Percentiles rank a stretch among this genome's conserved stretches.
Conservation (phyloP, 2,329 filamentous ascomycete genomes). For the Westerdykella sp. region DNA sequence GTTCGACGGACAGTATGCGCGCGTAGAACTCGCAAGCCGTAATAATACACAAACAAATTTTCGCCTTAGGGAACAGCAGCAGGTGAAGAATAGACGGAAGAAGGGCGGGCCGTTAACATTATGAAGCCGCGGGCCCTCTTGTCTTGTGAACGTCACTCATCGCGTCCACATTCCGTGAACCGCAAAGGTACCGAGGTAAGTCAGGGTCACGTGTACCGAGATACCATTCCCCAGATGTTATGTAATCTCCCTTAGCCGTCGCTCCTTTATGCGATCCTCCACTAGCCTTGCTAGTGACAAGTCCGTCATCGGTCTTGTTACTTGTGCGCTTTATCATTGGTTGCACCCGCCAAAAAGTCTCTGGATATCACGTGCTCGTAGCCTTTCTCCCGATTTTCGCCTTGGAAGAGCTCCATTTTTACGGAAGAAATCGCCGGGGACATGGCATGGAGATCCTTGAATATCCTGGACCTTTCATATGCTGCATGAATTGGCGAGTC, state of each 20-base stretch:
- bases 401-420: not conserved
- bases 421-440: no score
- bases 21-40: not conserved
- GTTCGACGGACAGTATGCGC: not conserved
- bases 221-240: not conserved
- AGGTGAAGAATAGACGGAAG: conserved; percentile 6
- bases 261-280: conserved; percentile 4
- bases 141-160: conserved; percentile 31
- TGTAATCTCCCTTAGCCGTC: not conserved
- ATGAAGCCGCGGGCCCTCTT: conserved; percentile 20
- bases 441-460: not conserved
- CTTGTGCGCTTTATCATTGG: no score
- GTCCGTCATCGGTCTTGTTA: no score
- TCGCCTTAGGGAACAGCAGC: no score
- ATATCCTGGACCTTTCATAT: not conserved
- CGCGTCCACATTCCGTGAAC: conserved; percentile 16
- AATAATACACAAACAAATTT: not conserved
- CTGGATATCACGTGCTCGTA: not conserved
- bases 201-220: conserved; percentile 12
- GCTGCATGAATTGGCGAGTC: not conserved
- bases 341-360: no score
- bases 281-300: not conserved
- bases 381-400: conserved; percentile 2
- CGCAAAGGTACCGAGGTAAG: conserved; percentile 25
- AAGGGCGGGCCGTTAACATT: conserved; percentile 13